phyloP scores from a whole-genome alignment of 2,329 filamentous ascomycete genomes.

The Pseudopithomyces chartarum region DNA sequence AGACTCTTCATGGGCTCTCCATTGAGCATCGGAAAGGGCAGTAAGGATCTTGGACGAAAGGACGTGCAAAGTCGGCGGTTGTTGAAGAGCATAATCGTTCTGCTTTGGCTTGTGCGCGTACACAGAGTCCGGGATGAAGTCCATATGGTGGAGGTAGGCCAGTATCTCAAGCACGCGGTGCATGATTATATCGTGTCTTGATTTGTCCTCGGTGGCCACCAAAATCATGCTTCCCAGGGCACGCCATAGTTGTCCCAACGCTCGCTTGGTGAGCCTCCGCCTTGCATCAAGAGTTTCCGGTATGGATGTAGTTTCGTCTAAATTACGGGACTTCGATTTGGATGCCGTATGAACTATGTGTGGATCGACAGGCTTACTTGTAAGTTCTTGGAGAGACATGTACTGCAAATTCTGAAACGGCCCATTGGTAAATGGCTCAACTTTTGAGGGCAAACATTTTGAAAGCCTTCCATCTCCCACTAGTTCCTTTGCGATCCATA shows the following conservation, averaged over 20 bases:
- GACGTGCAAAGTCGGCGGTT: slow-evolving; percentile 54
- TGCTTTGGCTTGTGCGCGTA: slow-evolving; percentile 46
- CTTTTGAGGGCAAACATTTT: slow-evolving; percentile 10
- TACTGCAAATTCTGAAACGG: slow-evolving; percentile 20
- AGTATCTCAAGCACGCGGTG: slow-evolving; percentile 54
- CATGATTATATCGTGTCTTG: slow-evolving; percentile 39
- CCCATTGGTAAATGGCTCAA: slow-evolving; percentile 23
- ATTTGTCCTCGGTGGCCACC: slow-evolving; percentile 30
- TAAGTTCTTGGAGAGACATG: slow-evolving; percentile 28
- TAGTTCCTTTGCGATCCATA: slow-evolving; percentile 53
- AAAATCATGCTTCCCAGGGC: slow-evolving; percentile 54
- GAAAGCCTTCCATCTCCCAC: slow-evolving; percentile 38
- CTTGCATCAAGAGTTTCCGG: slow-evolving; percentile 31
- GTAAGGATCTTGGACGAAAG: slow-evolving; percentile 55
- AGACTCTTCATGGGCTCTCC: slow-evolving; percentile 52
- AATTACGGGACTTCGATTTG: slow-evolving; percentile 18
- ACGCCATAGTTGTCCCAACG: slow-evolving; percentile 53
- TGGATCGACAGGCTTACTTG: slow-evolving; percentile 24
- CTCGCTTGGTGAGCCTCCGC: slow-evolving; percentile 35
- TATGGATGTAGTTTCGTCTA: slow-evolving; percentile 31
- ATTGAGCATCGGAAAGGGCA: slow-evolving; percentile 56
- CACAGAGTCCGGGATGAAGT: slow-evolving; percentile 53
- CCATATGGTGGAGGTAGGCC: slow-evolving; percentile 53
- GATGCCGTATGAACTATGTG: slow-evolving; percentile 8
- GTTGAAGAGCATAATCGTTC: slow-evolving; percentile 46